These are phyloP conservation scores for Typha latifolia DNA, from an alignment of 176 grass and related monocot species.

Conservation along the genomic window DNA sequence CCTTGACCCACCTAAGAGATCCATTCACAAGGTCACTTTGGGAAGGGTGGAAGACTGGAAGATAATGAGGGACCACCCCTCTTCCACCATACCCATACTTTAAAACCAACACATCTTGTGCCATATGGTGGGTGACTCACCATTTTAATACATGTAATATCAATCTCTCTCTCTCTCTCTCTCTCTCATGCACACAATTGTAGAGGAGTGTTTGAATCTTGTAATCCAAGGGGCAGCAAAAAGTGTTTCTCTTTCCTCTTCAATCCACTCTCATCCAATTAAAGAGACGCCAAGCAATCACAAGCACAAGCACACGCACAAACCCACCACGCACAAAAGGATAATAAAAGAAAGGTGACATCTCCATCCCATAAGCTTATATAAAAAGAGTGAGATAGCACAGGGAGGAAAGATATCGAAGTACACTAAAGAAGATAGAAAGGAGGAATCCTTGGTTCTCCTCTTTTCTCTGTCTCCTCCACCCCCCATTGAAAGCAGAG, in stretches of 20 bases:
- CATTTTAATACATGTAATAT: background rate
- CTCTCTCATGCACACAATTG: background rate
- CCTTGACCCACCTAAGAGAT: slow-evolving; percentile 10
- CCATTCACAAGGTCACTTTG: slow-evolving; percentile 3
- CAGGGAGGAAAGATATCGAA: background rate
- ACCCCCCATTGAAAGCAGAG: background rate
- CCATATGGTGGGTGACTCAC: background rate
- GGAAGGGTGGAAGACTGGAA: slow-evolving; percentile 6
- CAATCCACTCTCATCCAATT: slow-evolving; percentile 19
- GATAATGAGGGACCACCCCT: slow-evolving; percentile 1
- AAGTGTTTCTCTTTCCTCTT: slow-evolving; percentile 15
- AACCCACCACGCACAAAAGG: slow-evolving; percentile 14
- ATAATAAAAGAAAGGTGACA: slow-evolving; percentile 8
- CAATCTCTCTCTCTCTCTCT: too few species aligned
- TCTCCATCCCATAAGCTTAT: slow-evolving; percentile 19
- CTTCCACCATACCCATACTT: background rate
- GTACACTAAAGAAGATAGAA: background rate
- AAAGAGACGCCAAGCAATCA: slow-evolving; percentile 34
- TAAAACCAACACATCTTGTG: background rate
- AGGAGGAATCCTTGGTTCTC: slow-evolving; percentile 3
- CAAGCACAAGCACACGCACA: background rate
- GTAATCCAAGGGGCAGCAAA: background rate
- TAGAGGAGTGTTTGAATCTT: background rate
- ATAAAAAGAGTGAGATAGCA: slow-evolving; percentile 27
- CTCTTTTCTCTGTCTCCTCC: background rate